phyloP scores from a whole-genome alignment of 2,329 filamentous ascomycete species.

The Neonectria magnoliae region DNA sequence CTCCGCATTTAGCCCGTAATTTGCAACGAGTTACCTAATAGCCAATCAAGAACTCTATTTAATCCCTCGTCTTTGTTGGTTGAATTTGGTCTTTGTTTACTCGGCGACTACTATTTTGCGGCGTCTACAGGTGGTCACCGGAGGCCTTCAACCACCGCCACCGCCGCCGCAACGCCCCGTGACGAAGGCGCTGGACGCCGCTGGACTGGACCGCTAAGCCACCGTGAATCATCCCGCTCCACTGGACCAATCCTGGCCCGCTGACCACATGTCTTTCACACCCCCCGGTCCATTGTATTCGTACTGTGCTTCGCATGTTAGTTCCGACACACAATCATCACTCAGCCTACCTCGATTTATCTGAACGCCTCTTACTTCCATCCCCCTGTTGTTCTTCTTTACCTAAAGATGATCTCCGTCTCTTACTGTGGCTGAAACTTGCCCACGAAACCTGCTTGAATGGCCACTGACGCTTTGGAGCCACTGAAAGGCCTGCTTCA shows the following conservation, averaged over 20 bases:
- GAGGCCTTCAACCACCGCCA: not conserved
- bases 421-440: not conserved
- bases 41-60: not conserved
- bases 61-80: not conserved
- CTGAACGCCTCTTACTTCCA: not conserved
- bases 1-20: not conserved
- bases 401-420: not conserved
- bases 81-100: not conserved
- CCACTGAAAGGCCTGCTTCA: slow-evolving; percentile 14
- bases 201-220: slow-evolving; percentile 9
- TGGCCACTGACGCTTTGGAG: slow-evolving; percentile 19
- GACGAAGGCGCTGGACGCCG: not conserved
- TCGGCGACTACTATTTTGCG: not conserved
- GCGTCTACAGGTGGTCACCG: not conserved
- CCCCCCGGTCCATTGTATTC: too few relatives aligned
- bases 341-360: not conserved
- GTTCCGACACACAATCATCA: not conserved
- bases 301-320: too few relatives aligned
- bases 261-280: not conserved
- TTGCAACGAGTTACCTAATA: too few relatives aligned
- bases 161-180: not conserved
- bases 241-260: not conserved
- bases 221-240: slow-evolving; percentile 13
- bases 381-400: not conserved
- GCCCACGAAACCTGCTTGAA: not conserved